Conservation (phyloP, 345 rosid species). For the Gossypium herbaceum region DNA sequence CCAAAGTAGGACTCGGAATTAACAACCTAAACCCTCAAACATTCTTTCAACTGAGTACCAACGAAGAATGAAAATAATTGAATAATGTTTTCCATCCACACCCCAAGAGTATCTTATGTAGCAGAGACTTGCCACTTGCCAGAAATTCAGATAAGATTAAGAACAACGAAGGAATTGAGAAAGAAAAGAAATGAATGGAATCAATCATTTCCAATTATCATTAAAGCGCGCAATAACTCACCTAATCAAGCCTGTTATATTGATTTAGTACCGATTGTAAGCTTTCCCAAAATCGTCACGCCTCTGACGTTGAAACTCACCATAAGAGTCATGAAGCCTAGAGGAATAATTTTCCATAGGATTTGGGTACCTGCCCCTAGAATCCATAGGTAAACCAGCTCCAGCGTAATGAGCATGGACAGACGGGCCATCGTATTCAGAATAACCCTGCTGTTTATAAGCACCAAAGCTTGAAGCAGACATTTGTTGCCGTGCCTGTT, state of each 20-base stretch:
- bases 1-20: conserved; percentile 12
- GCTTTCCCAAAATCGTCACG: conserved; percentile 78
- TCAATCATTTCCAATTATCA: conserved; percentile 18
- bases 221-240: conserved; percentile 46
- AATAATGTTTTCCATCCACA: background rate
- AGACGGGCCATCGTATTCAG: conserved; percentile 59
- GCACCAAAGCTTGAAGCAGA: conserved; percentile 53
- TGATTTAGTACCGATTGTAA: conserved; percentile 67
- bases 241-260: conserved; percentile 37
- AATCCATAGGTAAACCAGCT: conserved; percentile 46
- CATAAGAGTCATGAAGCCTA: conserved; percentile 62
- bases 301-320: conserved; percentile 77
- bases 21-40: conserved; percentile 3
- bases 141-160: background rate
- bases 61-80: background rate
- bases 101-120: background rate
- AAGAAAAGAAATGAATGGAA: conserved; percentile 4
- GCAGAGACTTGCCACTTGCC: conserved; percentile 14
- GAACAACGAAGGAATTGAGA: background rate
- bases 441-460: conserved; percentile 68
- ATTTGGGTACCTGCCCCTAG: conserved; percentile 60
- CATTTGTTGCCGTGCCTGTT: conserved; percentile 58
- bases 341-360: conserved; percentile 62
- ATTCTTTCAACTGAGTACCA: conserved; percentile 7
- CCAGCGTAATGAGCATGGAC: conserved; percentile 54